Evolutionary conservation across 352 stramenopile genomes (phyloP).

Genomic region (Peronospora destructor): DNA sequence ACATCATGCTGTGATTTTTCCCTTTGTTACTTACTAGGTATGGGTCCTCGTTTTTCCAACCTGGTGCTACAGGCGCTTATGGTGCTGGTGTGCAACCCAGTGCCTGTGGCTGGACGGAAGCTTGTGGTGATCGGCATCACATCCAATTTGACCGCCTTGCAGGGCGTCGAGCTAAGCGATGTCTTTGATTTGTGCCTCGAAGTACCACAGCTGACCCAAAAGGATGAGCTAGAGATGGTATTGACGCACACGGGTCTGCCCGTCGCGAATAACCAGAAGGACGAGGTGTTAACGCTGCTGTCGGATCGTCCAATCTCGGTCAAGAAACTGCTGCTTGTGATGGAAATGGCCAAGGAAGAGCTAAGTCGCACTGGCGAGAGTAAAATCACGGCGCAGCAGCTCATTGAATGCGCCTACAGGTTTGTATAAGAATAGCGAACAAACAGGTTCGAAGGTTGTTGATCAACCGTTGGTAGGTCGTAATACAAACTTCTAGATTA

Average conservation of each 20-base stretch:
- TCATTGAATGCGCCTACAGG: constrained; percentile 82
- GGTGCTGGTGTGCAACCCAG: constrained; percentile 96
- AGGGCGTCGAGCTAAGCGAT: constrained; percentile 90
- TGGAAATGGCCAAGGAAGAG: constrained; percentile 94
- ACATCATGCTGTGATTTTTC: constrained; percentile 7
- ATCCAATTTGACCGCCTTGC: constrained; percentile 87
- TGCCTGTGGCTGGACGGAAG: constrained; percentile 89
- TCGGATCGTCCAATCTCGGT: constrained; percentile 93
- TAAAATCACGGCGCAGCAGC: constrained; percentile 64
- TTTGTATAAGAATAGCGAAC: constrained; percentile 35
- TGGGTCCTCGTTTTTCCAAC: constrained; percentile 98
- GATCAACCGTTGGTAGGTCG: no score
- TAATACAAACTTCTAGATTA: no score
- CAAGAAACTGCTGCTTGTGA: constrained; percentile 96
- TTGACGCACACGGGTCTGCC: constrained; percentile 77
- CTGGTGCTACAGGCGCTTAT: constrained; percentile 97
- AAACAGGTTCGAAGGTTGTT: background rate
- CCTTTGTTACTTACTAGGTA: constrained; percentile 28
- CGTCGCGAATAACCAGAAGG: constrained; percentile 56
- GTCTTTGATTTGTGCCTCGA: constrained; percentile 92
- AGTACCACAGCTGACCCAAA: constrained; percentile 88
- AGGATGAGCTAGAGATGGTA: constrained; percentile 85
- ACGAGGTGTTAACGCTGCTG: constrained; percentile 63
- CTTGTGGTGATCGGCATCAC: constrained; percentile 95
- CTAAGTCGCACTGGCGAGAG: constrained; percentile 52